Base-by-base conservation (phyloP, 352 stramenopile species). In the Proteromonas lacertae region DNA sequence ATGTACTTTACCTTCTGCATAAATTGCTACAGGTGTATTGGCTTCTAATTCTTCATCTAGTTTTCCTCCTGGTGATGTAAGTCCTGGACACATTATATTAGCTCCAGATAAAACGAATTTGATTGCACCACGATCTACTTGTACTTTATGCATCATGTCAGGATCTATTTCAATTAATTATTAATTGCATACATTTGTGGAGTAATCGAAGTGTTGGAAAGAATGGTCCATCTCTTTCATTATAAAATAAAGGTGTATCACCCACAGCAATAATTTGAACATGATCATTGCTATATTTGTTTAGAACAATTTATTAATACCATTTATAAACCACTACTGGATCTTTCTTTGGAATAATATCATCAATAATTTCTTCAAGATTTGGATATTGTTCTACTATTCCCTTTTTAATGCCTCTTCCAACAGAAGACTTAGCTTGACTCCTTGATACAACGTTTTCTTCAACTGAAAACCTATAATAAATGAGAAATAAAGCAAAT, bases 11-110 rank as follows among this genome's bases (percentile, higher is more conserved):
- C 80, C 81, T 49, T 96, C 81, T 2, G 83, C 83, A 67, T 86
- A 87, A 47, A 96, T 90, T 19, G 71, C 71, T 37, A 86, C 71
- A 0, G 69, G 64, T 32, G 57, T 76, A 30, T 61, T 74, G 37
- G 49, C 62, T 8, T 55, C 50, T 41, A 87, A 40, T 16, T 82
- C 60, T 23, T 77, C 62, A 6, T 71, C 68, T 63, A 96, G 76
- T 42, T 77, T 57, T 16, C 75, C 77, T 26, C 79, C 79, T 13
- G 66, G 62, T 42, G 81, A 92, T 4, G 80, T 94, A 10, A 96
- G 60, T 13, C 83, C 83, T 10, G 80, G 81, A 42, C 80, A 93
- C 83, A 96, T 96, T 38, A 94, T 76, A 58, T 95, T 92, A 17
- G 83, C 82, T 12, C 83, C 83, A 4, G 78, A 88, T 9, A 96